A percentile compares a stretch with the other conserved stretches of the same genome.
These are phyloP conservation scores for Phaeosphaeriaceae sp. DNA, from an alignment of 2,329 filamentous ascomycete genomes.

Conservation along the genomic window DNA sequence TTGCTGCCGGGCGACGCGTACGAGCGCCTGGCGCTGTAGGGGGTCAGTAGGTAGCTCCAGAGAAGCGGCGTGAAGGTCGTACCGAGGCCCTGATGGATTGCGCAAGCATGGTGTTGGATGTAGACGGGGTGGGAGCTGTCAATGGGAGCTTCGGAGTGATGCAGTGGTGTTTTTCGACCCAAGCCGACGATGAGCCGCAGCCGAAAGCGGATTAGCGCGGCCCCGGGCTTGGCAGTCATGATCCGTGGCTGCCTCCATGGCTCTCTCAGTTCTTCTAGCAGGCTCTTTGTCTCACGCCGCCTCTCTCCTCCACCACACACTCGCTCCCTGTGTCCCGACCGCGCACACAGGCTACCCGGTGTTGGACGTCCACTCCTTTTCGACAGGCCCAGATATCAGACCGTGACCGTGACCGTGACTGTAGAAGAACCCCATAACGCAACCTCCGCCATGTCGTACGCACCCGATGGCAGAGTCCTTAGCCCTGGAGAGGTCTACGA, in stretches of 20 bases:
- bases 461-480: conserved; percentile 47
- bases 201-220: conserved; percentile 26
- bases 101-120: conserved; percentile 62
- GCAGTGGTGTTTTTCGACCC: conserved; percentile 16
- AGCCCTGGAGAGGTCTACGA: conserved; percentile 56
- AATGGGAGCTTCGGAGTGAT: conserved; percentile 40
- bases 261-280: not conserved
- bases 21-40: conserved; percentile 66
- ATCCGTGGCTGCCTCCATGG: conserved; percentile 6
- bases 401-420: conserved; percentile 4
- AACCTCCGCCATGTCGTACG: conserved; percentile 36
- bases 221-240: conserved; percentile 14
- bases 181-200: conserved; percentile 22
- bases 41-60: conserved; percentile 34
- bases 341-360: conserved; percentile 14
- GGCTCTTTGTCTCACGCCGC: conserved; percentile 13
- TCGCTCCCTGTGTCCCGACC: conserved; percentile 20
- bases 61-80: conserved; percentile 34
- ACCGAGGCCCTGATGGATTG: conserved; percentile 70
- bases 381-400: conserved; percentile 16
- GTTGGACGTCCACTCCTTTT: conserved; percentile 21
- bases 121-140: conserved; percentile 39
- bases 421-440: not conserved
- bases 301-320: conserved; percentile 29
- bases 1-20: conserved; percentile 67